Evolutionary conservation across 768 basidiomycete genomes (phyloP).

Genomic region (Suillus spraguei): DNA sequence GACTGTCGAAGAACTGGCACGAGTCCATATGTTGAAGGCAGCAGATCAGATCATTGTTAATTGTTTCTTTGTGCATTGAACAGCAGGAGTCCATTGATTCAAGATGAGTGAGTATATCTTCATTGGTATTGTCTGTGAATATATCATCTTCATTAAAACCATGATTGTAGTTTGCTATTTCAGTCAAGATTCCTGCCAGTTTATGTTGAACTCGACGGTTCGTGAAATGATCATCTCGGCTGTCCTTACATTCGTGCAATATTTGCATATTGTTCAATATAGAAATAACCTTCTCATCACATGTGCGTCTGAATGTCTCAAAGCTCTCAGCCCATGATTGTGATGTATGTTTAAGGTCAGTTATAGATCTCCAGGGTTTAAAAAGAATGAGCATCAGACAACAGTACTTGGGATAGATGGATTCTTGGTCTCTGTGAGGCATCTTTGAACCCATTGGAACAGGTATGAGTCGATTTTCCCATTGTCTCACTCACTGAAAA

Average conservation of each 20-base stretch:
- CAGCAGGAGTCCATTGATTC: neutral
- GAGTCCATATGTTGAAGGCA: neutral
- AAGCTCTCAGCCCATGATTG: neutral
- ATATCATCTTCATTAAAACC: constrained; percentile 33
- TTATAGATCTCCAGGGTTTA: constrained; percentile 40
- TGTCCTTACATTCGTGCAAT: constrained; percentile 43
- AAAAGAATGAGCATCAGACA: constrained; percentile 44
- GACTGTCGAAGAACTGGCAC: neutral
- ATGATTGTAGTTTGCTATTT: neutral
- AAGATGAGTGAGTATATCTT: neutral
- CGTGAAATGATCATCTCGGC: constrained; percentile 33
- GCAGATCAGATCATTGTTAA: neutral
- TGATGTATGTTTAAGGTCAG: constrained; percentile 25
- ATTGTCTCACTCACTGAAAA: neutral
- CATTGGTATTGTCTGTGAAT: constrained; percentile 21
- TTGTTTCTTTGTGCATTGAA: neutral
- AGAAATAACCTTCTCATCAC: neutral
- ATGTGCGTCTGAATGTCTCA: too few species aligned
- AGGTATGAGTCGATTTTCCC: neutral
- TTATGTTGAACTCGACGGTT: constrained; percentile 11
- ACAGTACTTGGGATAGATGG: constrained; percentile 25
- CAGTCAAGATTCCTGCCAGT: neutral
- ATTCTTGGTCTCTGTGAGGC: constrained; percentile 32
- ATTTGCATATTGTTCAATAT: constrained; percentile 44
- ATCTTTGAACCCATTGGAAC: constrained; percentile 39